A percentile compares a stretch with the other conserved stretches of the same genome.
These are phyloP conservation scores for Calamus simplicifolius DNA, from an alignment of 176 grass and related monocot genomes.

Conservation along the genomic window DNA sequence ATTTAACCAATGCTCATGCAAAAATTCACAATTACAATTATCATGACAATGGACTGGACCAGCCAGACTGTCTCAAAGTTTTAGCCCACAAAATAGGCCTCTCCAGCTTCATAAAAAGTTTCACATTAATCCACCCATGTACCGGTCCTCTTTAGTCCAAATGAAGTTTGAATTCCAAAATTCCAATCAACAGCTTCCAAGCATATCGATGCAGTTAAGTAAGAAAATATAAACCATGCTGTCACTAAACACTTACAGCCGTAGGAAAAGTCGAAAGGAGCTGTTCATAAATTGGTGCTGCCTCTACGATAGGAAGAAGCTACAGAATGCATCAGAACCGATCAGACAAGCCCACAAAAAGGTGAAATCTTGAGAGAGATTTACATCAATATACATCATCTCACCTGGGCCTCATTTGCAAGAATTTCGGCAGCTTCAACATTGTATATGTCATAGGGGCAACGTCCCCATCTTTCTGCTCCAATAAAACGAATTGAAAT, in stretches of 20 bases:
- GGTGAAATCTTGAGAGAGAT: neutral
- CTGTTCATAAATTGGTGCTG: constrained; percentile 75
- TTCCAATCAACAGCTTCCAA: too few species aligned
- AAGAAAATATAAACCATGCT: too few species aligned
- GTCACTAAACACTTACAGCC: constrained; percentile 33
- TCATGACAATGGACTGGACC: too few species aligned
- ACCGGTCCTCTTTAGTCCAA: too few species aligned
- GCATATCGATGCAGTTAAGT: too few species aligned
- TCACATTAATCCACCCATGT: too few species aligned
- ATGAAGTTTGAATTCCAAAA: too few species aligned
- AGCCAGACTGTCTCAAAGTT: too few species aligned
- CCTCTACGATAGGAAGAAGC: constrained; percentile 63
- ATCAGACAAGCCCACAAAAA: neutral
- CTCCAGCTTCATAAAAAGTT: too few species aligned
- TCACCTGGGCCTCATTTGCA: constrained; percentile 66
- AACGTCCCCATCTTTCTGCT: constrained; percentile 7
- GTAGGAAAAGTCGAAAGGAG: constrained; percentile 78
- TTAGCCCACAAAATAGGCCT: too few species aligned
- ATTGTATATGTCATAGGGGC: constrained; percentile 43
- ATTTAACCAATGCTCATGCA: too few species aligned
- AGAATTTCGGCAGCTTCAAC: constrained; percentile 73
- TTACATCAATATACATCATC: neutral
- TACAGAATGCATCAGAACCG: constrained; percentile 17
- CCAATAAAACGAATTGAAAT: neutral
- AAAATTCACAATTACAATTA: too few species aligned